These are phyloP conservation scores for Mucor saturninus DNA, from an alignment of 371 early-diverging fungal species.

Conservation along the genomic window DNA sequence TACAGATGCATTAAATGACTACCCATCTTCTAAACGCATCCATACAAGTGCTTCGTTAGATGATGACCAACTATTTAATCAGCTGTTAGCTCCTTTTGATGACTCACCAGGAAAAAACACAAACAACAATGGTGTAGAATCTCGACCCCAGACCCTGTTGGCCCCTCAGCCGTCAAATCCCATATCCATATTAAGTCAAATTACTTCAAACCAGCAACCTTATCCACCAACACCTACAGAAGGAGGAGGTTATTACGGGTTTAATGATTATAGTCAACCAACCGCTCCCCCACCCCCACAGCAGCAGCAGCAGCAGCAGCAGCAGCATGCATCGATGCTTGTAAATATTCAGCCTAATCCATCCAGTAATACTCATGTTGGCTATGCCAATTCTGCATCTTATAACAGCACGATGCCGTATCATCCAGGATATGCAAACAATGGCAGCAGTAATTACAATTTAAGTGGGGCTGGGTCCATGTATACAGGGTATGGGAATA, in stretches of 20 bases:
- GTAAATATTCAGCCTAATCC: conserved; percentile 15
- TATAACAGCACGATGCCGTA: neutral
- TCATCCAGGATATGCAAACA: neutral
- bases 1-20: neutral
- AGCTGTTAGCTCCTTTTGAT: conserved; percentile 20
- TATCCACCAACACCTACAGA: neutral
- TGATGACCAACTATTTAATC: conserved; percentile 22
- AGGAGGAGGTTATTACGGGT: neutral
- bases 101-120: conserved; percentile 6
- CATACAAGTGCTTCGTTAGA: conserved; percentile 8
- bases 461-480: neutral
- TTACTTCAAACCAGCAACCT: neutral
- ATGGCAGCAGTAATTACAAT: neutral
- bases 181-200: conserved; percentile 1
- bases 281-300: neutral
- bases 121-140: neutral
- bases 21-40: neutral
- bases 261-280: neutral
- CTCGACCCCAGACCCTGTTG: neutral
- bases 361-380: neutral
- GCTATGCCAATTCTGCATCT: neutral
- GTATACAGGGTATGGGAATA: conserved; percentile 5
- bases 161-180: conserved; percentile 9
- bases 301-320: neutral
- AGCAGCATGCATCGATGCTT: neutral